Evolutionary conservation across 1,284 basidiomycete species (phyloP).

Genomic region (Ustilago sp.): DNA sequence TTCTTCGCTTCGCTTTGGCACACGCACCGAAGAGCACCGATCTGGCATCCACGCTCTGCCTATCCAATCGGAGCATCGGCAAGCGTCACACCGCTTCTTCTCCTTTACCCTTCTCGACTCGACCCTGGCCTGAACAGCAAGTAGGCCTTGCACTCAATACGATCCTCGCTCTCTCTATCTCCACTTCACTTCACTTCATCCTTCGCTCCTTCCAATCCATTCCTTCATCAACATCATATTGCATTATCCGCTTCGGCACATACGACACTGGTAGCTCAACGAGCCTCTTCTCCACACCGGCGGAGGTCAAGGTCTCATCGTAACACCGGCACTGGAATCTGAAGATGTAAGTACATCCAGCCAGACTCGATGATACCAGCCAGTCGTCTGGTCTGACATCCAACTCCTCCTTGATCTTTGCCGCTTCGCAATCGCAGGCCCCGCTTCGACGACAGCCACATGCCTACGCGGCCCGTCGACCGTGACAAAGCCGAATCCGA

Average conservation of each 20-base stretch:
- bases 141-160: not conserved
- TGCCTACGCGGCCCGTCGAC: conserved; percentile 67
- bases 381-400: not conserved
- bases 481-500: conserved; percentile 68
- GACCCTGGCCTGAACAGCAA: not conserved
- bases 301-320: not conserved
- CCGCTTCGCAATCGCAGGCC: conserved; percentile 1
- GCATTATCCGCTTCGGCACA: conserved; percentile 1
- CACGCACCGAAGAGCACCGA: conserved; percentile 25
- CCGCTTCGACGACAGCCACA: conserved; percentile 56
- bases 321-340: conserved; percentile 5
- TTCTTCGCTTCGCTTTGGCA: conserved; percentile 10
- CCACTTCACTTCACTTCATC: not conserved
- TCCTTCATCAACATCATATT: not conserved
- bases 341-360: conserved; percentile 16
- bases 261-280: not conserved
- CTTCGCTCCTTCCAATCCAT: not conserved
- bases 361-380: not conserved
- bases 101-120: not conserved
- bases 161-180: not conserved
- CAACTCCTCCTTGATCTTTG: not conserved
- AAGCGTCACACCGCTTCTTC: conserved; percentile 11
- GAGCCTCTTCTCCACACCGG: not conserved
- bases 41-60: conserved; percentile 7
- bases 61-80: not conserved